These are phyloP conservation scores for Globisporangium echinulatum DNA, from an alignment of 352 stramenopile genomes.

Conservation along the genomic window DNA sequence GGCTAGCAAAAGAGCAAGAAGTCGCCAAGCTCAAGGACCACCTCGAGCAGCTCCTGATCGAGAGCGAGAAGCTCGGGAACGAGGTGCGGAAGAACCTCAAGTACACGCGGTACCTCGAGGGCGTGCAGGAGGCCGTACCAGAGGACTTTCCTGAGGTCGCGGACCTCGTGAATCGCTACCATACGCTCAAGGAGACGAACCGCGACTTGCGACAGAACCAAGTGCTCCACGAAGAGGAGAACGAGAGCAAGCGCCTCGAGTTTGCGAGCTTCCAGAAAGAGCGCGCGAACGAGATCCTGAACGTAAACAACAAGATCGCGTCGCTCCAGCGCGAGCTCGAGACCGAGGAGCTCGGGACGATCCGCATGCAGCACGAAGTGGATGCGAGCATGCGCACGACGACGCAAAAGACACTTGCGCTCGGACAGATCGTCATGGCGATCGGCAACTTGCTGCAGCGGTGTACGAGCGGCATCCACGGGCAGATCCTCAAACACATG, in stretches of 20 bases:
- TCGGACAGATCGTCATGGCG: constrained; percentile 88
- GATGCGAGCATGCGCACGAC: constrained; percentile 84
- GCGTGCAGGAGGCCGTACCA: constrained; percentile 84
- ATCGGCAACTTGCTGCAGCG: constrained; percentile 80
- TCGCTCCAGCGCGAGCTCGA: constrained; percentile 80
- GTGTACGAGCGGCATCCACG: constrained; percentile 80
- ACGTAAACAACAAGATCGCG: constrained; percentile 89
- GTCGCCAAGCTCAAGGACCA: constrained; percentile 69
- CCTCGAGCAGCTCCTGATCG: constrained; percentile 48
- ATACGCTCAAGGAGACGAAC: constrained; percentile 90
- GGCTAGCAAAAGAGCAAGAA: constrained; percentile 85
- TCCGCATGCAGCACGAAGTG: constrained; percentile 83
- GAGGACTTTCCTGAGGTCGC: constrained; percentile 91
- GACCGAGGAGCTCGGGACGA: constrained; percentile 49
- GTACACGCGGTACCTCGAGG: constrained; percentile 84
- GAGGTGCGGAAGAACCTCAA: constrained; percentile 80
- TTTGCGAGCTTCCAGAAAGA: constrained; percentile 87
- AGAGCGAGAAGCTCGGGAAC: constrained; percentile 60
- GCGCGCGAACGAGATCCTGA: constrained; percentile 89
- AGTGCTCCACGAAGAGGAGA: constrained; percentile 79
- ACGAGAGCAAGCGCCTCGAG: constrained; percentile 74
- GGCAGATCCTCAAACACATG: constrained; percentile 85
- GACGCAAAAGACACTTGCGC: constrained; percentile 87
- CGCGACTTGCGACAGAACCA: constrained; percentile 68
- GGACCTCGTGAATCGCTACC: constrained; percentile 90